A percentile compares a stretch with the other conserved stretches of the same genome.
Evolutionary conservation across 2,329 filamentous ascomycete genomes (phyloP).

Genomic region (Penicillium brevicompactum): DNA sequence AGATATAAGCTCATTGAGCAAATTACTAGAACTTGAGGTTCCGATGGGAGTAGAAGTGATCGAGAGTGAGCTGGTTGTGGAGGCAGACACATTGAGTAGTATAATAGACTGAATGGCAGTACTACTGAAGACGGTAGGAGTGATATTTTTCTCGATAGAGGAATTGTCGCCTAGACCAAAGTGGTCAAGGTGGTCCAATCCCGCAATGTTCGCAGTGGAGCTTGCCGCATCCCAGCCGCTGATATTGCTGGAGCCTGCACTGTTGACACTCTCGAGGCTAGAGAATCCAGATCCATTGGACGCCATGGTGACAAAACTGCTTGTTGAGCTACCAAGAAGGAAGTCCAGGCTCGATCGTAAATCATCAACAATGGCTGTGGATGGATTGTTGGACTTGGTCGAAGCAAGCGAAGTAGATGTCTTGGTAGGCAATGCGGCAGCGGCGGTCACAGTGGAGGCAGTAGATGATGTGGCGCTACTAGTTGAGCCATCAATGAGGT

Average conservation of each 20-base stretch:
- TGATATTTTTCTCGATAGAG: slow-evolving; percentile 7
- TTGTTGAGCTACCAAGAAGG: not conserved
- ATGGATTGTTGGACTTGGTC: not conserved
- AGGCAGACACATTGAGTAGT: slow-evolving; percentile 29
- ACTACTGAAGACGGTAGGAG: not conserved
- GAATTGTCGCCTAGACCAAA: slow-evolving; percentile 3
- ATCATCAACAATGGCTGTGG: slow-evolving; percentile 13
- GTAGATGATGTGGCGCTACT: not conserved
- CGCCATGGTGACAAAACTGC: not conserved
- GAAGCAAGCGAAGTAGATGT: slow-evolving; percentile 1
- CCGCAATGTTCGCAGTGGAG: slow-evolving; percentile 1
- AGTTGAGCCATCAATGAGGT: not conserved
- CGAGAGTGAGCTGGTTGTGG: slow-evolving; percentile 13
- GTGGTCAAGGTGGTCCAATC: slow-evolving; percentile 1
- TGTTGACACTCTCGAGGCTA: too few species aligned
- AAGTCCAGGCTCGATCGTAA: slow-evolving; percentile 1
- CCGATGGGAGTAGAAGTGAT: slow-evolving; percentile 4
- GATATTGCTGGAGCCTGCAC: too few species aligned
- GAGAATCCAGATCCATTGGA: not conserved
- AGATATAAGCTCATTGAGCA: slow-evolving; percentile 12
- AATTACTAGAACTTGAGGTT: too few species aligned
- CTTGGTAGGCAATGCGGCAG: not conserved
- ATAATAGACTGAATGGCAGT: slow-evolving; percentile 21
- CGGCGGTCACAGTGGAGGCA: not conserved
- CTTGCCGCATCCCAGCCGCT: too few species aligned